Base-by-base conservation (phyloP, 768 basidiomycete genomes). In the Multifurca ochricompacta region DNA sequence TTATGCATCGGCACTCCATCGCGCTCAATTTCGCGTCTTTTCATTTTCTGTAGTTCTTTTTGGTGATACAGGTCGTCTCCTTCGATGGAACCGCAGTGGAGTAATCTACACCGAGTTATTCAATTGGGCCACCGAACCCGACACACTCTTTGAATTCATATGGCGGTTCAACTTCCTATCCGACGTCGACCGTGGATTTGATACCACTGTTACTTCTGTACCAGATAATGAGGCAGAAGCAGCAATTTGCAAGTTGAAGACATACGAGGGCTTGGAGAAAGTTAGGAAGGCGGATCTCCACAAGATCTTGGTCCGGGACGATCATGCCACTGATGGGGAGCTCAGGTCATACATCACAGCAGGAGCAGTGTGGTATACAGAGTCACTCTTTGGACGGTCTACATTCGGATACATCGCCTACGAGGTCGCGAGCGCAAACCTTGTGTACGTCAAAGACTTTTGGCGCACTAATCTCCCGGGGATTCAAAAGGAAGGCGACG, bases 31-130 rank as follows among this genome's bases (percentile, higher is more conserved):
- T 37, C 54, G 42, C 9, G 27, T 50, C 5, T 56, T 50, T 13
- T 41, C 34, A 1, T 50, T 45, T 18, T 21, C 40, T 7, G 21
- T 55, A 28, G n/a, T 49, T 11, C 30, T 56, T 4, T 44, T 41
- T 16, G 49, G 36, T 4, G n/a, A 41, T 3, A 23, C 18, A 8
- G 55, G 49, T 23, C 50, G 55, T 13, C 28, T 51, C 4, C 28
- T 57, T n/a, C 31, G 50, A 4, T 57, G 56, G 56, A 45, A 57
- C 13, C 44, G 50, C 25, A 45, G 41, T 2, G 56, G 43, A 0
- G 37, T 25, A 4, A 40, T 56, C 30, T 49, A 51, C 19, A 46
- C 54, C 10, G 30, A 56, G 23, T 4, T 9, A 19, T 56, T 56
- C 28, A 28, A 56, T 27, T 56, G 45, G 28, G 18, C 25, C 1